A percentile compares a stretch with the other conserved stretches of the same genome.
Conservation (phyloP, 139 green algal genomes). For the Tetradesmus obliquus region DNA sequence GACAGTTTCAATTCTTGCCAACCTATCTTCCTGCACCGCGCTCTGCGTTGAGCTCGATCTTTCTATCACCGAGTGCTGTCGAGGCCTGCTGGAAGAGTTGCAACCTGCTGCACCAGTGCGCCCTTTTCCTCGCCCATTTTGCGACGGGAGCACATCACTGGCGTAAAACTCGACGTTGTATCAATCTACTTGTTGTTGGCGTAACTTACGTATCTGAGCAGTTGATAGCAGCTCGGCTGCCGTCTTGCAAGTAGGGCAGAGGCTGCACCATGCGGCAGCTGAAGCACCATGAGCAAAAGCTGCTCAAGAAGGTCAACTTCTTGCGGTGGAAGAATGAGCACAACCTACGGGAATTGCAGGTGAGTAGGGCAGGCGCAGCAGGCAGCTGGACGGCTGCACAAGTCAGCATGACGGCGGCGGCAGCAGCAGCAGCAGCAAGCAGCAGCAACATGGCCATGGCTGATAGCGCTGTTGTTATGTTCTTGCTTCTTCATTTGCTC, state of each 20-base stretch:
- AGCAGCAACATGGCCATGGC: neutral
- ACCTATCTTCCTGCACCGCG: neutral
- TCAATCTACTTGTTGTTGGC: too few relatives aligned
- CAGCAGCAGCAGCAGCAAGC: conserved; percentile 6
- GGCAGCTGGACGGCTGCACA: neutral
- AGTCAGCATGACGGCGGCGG: neutral
- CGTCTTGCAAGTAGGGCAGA: neutral
- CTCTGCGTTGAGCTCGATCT: neutral
- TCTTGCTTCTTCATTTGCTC: too few relatives aligned
- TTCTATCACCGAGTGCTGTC: too few relatives aligned
- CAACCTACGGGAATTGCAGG: conserved; percentile 92
- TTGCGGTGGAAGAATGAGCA: conserved; percentile 96
- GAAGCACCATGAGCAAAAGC: conserved; percentile 97
- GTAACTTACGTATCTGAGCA: neutral
- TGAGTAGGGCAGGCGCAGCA: conserved; percentile 34
- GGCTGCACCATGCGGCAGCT: conserved; percentile 89
- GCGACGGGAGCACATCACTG: neutral
- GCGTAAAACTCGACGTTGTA: neutral
- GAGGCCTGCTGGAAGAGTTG: neutral
- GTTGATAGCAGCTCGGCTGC: neutral
- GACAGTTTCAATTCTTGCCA: neutral
- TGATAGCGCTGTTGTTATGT: neutral
- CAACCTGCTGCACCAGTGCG: neutral
- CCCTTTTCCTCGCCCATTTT: neutral
- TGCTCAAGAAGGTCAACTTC: conserved; percentile 99